Evolutionary conservation across 139 green algal species (phyloP).

Genomic region (Nannochloris sp.): DNA sequence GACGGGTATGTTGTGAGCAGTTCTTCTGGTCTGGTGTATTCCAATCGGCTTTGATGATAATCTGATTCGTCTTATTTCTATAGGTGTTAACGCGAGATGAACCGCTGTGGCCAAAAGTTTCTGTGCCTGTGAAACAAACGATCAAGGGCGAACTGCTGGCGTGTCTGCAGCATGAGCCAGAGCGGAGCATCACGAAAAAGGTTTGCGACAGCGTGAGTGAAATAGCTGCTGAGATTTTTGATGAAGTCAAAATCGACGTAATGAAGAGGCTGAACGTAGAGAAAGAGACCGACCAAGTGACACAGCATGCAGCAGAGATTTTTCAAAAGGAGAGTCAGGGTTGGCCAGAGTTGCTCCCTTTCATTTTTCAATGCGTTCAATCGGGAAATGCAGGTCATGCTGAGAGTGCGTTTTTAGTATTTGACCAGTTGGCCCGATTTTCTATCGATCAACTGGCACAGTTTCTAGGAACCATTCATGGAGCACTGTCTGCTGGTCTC

Average conservation of each 20-base stretch:
- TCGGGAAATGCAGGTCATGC: conserved; percentile 29
- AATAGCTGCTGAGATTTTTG: conserved; percentile 53
- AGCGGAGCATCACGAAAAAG: conserved; percentile 34
- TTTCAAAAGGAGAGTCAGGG: conserved; percentile 32
- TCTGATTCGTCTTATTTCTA: not conserved
- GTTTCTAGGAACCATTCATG: conserved; percentile 52
- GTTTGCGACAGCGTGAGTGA: conserved; percentile 78
- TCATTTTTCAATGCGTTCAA: conserved; percentile 76
- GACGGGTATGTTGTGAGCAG: conserved; percentile 41
- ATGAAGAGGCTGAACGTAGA: not conserved
- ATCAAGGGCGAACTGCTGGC: conserved; percentile 61
- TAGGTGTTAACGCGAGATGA: conserved; percentile 64
- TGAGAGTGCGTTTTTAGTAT: conserved; percentile 55
- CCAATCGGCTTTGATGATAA: not conserved
- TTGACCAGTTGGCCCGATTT: conserved; percentile 68
- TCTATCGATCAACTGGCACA: conserved; percentile 50
- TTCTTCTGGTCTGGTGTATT: not conserved
- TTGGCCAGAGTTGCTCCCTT: conserved; percentile 92
- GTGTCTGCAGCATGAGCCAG: conserved; percentile 45
- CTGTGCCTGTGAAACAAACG: conserved; percentile 17
- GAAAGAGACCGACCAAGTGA: conserved; percentile 25
- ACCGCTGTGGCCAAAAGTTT: conserved; percentile 57
- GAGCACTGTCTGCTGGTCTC: conserved; percentile 36
- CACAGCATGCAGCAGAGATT: conserved; percentile 64
- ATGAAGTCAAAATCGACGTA: conserved; percentile 5